A percentile compares a stretch with the other conserved stretches of the same genome.
These are phyloP conservation scores for Fraxinus floribunda DNA, from an alignment of 305 asterid genomes.

Conservation along the genomic window DNA sequence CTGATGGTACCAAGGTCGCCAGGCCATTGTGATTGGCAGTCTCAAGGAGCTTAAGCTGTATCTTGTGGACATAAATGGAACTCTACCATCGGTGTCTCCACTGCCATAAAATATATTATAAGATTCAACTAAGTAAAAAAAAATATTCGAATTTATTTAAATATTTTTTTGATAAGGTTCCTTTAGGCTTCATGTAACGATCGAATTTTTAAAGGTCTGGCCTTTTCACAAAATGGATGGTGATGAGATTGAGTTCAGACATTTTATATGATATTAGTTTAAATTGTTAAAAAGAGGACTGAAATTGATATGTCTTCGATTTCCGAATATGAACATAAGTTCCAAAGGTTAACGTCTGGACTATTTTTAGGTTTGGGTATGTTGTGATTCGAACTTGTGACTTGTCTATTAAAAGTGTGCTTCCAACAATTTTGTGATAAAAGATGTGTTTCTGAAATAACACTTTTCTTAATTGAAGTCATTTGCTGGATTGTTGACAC, in stretches of 20 bases:
- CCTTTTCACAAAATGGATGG: background rate
- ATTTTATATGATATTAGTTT: background rate
- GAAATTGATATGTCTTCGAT: too few relatives aligned
- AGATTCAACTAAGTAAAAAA: background rate
- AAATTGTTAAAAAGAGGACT: background rate
- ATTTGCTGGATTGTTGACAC: too few relatives aligned
- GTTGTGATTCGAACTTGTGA: too few relatives aligned
- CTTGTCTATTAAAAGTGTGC: too few relatives aligned
- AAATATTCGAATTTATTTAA: background rate
- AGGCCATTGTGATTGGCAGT: constrained; percentile 58
- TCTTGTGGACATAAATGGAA: constrained; percentile 84
- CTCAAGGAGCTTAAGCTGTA: constrained; percentile 72
- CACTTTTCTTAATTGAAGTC: too few relatives aligned
- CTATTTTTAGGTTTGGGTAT: too few relatives aligned
- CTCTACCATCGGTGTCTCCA: constrained; percentile 92
- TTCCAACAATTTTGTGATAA: too few relatives aligned
- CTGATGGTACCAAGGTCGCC: constrained; percentile 96
- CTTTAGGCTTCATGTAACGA: background rate
- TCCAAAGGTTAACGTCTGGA: background rate
- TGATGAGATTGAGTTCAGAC: background rate
- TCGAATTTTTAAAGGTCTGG: background rate
- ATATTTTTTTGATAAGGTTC: background rate
- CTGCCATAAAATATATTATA: constrained; percentile 35
- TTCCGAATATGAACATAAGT: background rate
- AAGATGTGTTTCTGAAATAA: too few relatives aligned